A percentile compares a stretch with the other conserved stretches of the same genome.
Conservation (phyloP, 179 eudicot species). For the Beta macrorhiza region DNA sequence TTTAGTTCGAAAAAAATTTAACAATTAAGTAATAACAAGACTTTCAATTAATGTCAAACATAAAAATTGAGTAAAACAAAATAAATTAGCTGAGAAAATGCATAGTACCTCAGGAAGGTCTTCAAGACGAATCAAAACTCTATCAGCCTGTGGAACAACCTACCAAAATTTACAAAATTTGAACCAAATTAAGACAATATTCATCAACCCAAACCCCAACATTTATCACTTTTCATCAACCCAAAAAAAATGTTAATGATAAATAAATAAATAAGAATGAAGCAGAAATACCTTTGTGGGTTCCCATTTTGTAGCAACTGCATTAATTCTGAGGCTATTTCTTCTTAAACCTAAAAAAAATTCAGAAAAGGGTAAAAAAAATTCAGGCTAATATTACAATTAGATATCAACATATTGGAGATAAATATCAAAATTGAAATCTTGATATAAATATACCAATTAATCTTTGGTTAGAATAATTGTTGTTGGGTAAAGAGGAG, state of each 20-base stretch:
- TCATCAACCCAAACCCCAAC: neutral
- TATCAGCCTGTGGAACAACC: constrained; percentile 90
- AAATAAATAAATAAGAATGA: neutral
- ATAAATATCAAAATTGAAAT: neutral
- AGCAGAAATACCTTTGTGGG: constrained; percentile 64
- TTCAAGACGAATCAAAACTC: constrained; percentile 80
- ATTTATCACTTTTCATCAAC: neutral
- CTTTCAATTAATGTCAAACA: neutral
- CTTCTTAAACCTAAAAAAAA: constrained; percentile 42
- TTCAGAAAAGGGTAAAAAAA: neutral
- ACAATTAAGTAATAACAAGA: no score
- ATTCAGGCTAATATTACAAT: neutral
- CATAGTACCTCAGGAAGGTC: constrained; percentile 68
- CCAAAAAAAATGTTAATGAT: neutral
- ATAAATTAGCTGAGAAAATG: neutral
- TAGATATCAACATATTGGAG: neutral
- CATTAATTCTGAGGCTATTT: constrained; percentile 54
- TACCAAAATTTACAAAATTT: constrained; percentile 23
- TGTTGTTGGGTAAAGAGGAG: constrained; percentile 27
- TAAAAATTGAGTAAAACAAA: neutral
- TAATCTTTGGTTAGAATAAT: constrained; percentile 35
- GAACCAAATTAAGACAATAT: neutral
- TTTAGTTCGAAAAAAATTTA: no score
- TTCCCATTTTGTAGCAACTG: constrained; percentile 62
- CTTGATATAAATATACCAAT: constrained; percentile 29